phyloP scores from a whole-genome alignment of 2,329 filamentous ascomycete genomes.

The Lachnellula occidentalis region DNA sequence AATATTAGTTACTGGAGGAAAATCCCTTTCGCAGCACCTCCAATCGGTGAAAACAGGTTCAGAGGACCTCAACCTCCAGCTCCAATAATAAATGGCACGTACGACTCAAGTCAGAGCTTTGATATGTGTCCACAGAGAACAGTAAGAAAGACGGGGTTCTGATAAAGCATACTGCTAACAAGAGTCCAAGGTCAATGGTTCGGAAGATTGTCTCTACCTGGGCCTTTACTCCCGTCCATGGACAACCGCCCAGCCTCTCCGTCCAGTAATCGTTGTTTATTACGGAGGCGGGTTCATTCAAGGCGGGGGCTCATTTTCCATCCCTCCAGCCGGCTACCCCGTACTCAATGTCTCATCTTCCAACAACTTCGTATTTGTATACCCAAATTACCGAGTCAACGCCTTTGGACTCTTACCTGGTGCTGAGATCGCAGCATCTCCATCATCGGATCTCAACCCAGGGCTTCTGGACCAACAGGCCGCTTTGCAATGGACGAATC shows the following conservation, averaged over 20 bases:
- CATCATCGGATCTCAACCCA: slow-evolving; percentile 51
- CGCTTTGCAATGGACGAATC: slow-evolving; percentile 52
- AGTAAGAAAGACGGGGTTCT: slow-evolving; percentile 25
- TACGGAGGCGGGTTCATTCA: slow-evolving; percentile 58
- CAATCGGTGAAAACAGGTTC: slow-evolving; percentile 52
- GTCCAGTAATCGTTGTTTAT: slow-evolving; percentile 55
- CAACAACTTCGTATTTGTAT: slow-evolving; percentile 50
- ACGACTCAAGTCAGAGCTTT: slow-evolving; percentile 49
- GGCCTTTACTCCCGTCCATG: slow-evolving; percentile 56
- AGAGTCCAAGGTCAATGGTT: slow-evolving; percentile 38
- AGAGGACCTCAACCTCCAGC: slow-evolving; percentile 53
- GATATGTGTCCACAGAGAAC: slow-evolving; percentile 55
- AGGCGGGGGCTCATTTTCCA: slow-evolving; percentile 47
- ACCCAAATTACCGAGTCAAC: slow-evolving; percentile 59
- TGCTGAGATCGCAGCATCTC: slow-evolving; percentile 43
- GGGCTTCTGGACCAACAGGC: slow-evolving; percentile 57
- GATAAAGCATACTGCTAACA: not conserved
- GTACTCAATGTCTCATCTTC: slow-evolving; percentile 47
- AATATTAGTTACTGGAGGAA: slow-evolving; percentile 56
- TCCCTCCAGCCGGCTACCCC: slow-evolving; percentile 53
- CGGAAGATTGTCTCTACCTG: slow-evolving; percentile 58
- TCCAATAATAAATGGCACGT: slow-evolving; percentile 42
- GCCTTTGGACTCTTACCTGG: slow-evolving; percentile 65
- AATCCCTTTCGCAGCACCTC: slow-evolving; percentile 56
- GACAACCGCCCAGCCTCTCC: slow-evolving; percentile 37